phyloP scores from a whole-genome alignment of 176 grass and related monocot genomes.

The Bolboschoenus planiculmis region DNA sequence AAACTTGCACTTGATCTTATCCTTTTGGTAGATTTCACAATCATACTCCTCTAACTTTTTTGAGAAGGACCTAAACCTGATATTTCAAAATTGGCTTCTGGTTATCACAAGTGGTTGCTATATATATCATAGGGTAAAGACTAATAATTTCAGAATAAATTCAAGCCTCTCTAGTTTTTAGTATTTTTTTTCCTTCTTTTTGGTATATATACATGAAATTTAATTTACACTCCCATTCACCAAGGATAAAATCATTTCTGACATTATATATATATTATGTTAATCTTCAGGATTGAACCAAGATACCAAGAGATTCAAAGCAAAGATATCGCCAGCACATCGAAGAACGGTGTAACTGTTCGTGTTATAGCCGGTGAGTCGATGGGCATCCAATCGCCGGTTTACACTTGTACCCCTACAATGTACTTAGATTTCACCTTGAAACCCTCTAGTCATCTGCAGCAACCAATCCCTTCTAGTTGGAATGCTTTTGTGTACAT shows the following conservation, averaged over 20 bases:
- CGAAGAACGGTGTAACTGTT: conserved; percentile 56
- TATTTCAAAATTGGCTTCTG: neutral
- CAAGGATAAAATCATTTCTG: neutral
- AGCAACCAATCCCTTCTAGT: conserved; percentile 42
- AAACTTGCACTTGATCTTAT: neutral
- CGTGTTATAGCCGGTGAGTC: conserved; percentile 75
- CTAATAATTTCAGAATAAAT: neutral
- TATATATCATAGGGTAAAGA: neutral
- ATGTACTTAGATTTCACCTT: conserved; percentile 97
- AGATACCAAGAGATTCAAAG: conserved; percentile 85
- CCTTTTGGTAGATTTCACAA: neutral
- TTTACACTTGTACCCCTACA: conserved; percentile 77
- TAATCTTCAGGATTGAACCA: conserved; percentile 77
- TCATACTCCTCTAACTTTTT: neutral
- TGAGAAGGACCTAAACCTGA: neutral
- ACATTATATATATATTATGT: neutral
- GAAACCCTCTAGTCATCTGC: conserved; percentile 33
- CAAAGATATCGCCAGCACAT: conserved; percentile 62
- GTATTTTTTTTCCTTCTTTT: too few species aligned
- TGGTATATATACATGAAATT: neutral
- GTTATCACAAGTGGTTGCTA: neutral
- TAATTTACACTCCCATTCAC: neutral
- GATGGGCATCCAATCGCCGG: conserved; percentile 61
- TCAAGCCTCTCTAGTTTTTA: neutral
- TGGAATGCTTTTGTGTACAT: conserved; percentile 91